Percentiles rank a stretch among this genome's conserved stretches.
These are phyloP conservation scores for Mitragyna speciosa DNA, from an alignment of 257 asterid species.

Conservation along the genomic window DNA sequence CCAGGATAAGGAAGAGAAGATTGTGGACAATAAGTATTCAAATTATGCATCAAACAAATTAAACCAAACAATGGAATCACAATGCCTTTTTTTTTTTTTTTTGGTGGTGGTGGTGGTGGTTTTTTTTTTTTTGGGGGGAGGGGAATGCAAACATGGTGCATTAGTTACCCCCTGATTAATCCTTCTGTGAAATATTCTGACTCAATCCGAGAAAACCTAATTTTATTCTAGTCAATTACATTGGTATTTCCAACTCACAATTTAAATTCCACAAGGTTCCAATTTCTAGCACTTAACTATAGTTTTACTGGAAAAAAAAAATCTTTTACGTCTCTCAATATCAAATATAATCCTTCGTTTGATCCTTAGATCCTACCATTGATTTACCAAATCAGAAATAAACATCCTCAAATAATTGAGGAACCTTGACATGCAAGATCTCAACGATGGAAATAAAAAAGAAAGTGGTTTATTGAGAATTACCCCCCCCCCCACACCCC, in stretches of 20 bases:
- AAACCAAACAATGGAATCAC: background rate
- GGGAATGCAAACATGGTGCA: background rate
- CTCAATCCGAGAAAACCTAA: background rate
- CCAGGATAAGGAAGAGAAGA: slow-evolving; percentile 11
- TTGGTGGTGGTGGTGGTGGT: too few relatives aligned
- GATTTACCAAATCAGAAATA: background rate
- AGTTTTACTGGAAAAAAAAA: too few relatives aligned
- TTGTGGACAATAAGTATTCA: background rate
- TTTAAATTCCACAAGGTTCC: background rate
- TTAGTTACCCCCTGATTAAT: background rate
- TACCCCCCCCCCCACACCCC: too few relatives aligned
- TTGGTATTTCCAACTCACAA: background rate
- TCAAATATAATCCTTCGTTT: background rate
- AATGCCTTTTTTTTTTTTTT: background rate
- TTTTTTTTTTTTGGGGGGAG: too few relatives aligned
- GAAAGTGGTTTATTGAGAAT: background rate
- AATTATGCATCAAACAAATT: background rate
- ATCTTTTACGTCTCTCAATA: too few relatives aligned
- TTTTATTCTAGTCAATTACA: too few relatives aligned
- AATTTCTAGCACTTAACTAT: background rate
- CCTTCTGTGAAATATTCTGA: background rate
- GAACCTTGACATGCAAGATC: background rate
- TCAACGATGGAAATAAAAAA: background rate
- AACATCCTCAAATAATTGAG: background rate
- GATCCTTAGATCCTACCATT: background rate